A percentile compares a stretch with the other conserved stretches of the same genome.
These are phyloP conservation scores for Hymenoscyphus linearis DNA, from an alignment of 2,329 filamentous ascomycete genomes.

Conservation along the genomic window DNA sequence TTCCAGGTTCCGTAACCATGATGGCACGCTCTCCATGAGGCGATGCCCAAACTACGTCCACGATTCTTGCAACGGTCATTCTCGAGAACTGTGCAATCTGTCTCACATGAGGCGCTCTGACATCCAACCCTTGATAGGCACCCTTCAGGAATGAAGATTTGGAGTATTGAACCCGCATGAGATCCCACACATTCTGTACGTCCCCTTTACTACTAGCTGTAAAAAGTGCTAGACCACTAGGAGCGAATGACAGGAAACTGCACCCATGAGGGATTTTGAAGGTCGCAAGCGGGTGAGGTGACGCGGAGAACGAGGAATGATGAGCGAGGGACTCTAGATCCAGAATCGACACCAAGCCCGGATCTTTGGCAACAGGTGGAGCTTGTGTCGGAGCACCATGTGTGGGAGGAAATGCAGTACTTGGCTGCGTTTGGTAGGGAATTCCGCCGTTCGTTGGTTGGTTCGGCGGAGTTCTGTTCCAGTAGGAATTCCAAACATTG, in stretches of 20 bases:
- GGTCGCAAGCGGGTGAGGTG: conserved; percentile 58
- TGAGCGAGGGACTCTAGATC: conserved; percentile 58
- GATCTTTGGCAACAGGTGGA: conserved; percentile 50
- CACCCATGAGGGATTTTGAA: conserved; percentile 70
- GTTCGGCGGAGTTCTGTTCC: conserved; percentile 52
- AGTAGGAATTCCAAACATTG: conserved; percentile 76
- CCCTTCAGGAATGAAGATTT: conserved; percentile 55
- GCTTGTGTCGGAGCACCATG: conserved; percentile 57
- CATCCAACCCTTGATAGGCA: conserved; percentile 38
- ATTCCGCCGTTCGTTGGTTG: conserved; percentile 40
- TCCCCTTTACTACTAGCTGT: conserved; percentile 82
- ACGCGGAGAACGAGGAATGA: conserved; percentile 41
- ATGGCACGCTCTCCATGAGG: conserved; percentile 78
- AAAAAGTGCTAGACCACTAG: conserved; percentile 67
- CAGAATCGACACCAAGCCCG: conserved; percentile 68
- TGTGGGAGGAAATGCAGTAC: conserved; percentile 61
- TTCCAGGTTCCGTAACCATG: conserved; percentile 91
- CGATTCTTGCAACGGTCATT: conserved; percentile 84
- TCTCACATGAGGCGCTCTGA: conserved; percentile 57
- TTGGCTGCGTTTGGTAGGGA: conserved; percentile 26
- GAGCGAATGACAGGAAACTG: conserved; percentile 75
- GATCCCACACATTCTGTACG: conserved; percentile 74
- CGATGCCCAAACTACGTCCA: conserved; percentile 83
- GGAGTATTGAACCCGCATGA: conserved; percentile 60
- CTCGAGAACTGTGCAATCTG: conserved; percentile 85